Conservation (phyloP, 768 basidiomycete genomes). For the Kwoniella pini region DNA sequence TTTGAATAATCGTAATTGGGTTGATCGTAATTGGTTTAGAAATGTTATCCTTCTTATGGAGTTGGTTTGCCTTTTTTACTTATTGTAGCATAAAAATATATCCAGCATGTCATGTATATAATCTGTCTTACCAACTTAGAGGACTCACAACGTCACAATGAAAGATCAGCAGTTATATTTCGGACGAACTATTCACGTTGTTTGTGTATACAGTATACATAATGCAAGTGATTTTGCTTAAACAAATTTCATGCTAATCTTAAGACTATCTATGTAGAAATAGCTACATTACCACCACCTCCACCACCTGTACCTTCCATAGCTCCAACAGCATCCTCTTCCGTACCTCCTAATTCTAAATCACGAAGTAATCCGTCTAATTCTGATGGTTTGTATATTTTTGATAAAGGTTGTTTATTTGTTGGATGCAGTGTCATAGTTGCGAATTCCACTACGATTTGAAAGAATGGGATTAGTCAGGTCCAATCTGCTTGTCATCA, state of each 20-base stretch:
- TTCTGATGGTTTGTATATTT: slow-evolving; percentile 86
- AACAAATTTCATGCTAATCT: background rate
- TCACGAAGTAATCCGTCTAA: slow-evolving; percentile 77
- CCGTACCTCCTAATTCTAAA: slow-evolving; percentile 83
- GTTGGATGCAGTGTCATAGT: slow-evolving; percentile 80
- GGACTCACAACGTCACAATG: too few relatives aligned
- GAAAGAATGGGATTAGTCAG: too few relatives aligned
- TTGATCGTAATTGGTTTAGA: too few relatives aligned
- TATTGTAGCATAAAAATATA: too few relatives aligned
- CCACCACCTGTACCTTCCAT: slow-evolving; percentile 54
- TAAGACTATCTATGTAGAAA: slow-evolving; percentile 39
- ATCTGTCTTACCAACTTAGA: too few relatives aligned
- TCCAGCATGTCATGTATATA: background rate
- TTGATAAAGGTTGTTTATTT: slow-evolving; percentile 77
- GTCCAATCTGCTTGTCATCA: too few relatives aligned
- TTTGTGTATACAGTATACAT: background rate
- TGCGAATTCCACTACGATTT: slow-evolving; percentile 84
- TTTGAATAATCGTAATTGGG: background rate
- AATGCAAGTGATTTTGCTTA: background rate
- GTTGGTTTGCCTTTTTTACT: too few relatives aligned
- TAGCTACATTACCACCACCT: slow-evolving; percentile 49
- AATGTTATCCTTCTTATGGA: too few relatives aligned
- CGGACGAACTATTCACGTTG: too few relatives aligned
- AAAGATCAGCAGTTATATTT: too few relatives aligned
- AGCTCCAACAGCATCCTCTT: slow-evolving; percentile 58